Base-by-base conservation (phyloP, 768 basidiomycete genomes). In the Naematelia aurantialba region DNA sequence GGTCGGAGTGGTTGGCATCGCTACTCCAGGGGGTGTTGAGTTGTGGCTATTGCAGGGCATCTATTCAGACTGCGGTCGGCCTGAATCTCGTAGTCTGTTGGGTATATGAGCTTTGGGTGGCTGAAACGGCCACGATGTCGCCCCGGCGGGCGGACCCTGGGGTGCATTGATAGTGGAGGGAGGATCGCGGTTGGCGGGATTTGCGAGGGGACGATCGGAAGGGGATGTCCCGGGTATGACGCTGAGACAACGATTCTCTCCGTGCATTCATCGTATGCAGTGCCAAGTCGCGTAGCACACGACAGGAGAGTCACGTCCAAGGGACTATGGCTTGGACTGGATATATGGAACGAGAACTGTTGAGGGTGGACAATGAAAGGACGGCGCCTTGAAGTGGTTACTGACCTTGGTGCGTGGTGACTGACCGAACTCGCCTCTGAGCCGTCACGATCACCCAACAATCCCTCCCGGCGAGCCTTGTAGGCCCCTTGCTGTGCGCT, bases 61-160 rank as follows among this genome's bases (percentile, higher is more conserved):
- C 21, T 47, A 25, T 24, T 51, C 57, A 13, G 44, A 27, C 22
- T 22, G 48, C 24, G 59, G 59, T 22, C 39, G 54, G 8, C 46
- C 19, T 10, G 59, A 45, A 25, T 45, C 19, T 34, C 19, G n/a
- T 50, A 34, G 30, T 34, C 27, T 45, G n/a, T 4, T 11, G 4
- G 25, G 25, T 25, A 22, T 21, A 13, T 29, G 25, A 5, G 56
- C 48, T 19, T 22, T 50, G 14, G 47, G 29, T 10, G 46, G 8
- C 13, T 12, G 47, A 34, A 8, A 19, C 22, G 56, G 21, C 10
- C 25, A 31, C 11, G 52, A 31, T 2, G 52, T 27, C n/a, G 52
- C n/a, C n/a, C 17, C 25, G 30, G n/a, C n/a, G n/a, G n/a, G n/a
- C n/a, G n/a, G n/a, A n/a, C n/a, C n/a, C n/a, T n/a, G n/a, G n/a